phyloP scores from a whole-genome alignment of 306 rosid genomes.

The Prinsepia uniflora region DNA sequence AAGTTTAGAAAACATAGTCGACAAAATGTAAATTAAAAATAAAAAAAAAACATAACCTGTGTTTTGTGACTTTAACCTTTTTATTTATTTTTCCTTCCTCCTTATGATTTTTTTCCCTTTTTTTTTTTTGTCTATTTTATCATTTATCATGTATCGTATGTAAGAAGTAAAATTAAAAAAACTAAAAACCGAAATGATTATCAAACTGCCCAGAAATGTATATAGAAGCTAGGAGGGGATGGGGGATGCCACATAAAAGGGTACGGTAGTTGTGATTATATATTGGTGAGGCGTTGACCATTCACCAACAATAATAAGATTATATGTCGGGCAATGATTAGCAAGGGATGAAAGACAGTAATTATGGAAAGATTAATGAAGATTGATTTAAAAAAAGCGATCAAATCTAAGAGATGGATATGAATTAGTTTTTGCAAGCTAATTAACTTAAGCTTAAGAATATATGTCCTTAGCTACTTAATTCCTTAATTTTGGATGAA shows the following conservation, averaged over 20 bases:
- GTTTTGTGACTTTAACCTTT: too few relatives aligned
- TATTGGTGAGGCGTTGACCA: constrained; percentile 29
- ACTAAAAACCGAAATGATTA: too few relatives aligned
- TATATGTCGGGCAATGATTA: constrained; percentile 33
- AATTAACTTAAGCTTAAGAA: background rate
- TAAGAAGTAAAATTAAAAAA: too few relatives aligned
- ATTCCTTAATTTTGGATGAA: background rate
- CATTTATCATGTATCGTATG: too few relatives aligned
- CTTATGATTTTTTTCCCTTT: too few relatives aligned
- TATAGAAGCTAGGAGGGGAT: constrained; percentile 1
- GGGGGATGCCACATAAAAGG: constrained; percentile 15
- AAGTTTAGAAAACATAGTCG: too few relatives aligned
- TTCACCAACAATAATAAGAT: constrained; percentile 24
- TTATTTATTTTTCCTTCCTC: too few relatives aligned
- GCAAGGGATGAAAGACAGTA: constrained; percentile 30
- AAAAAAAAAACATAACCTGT: too few relatives aligned
- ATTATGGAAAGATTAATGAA: constrained; percentile 5
- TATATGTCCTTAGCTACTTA: too few relatives aligned
- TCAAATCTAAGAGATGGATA: background rate
- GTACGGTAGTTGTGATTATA: constrained; percentile 6
- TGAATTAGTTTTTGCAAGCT: background rate
- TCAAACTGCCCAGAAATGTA: too few relatives aligned
- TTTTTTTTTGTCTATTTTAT: too few relatives aligned
- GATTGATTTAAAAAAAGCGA: constrained; percentile 8
- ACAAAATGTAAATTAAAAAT: too few relatives aligned